Base-by-base conservation (phyloP, 2,329 filamentous ascomycete species). In the Paraconiothyrium sp. region DNA sequence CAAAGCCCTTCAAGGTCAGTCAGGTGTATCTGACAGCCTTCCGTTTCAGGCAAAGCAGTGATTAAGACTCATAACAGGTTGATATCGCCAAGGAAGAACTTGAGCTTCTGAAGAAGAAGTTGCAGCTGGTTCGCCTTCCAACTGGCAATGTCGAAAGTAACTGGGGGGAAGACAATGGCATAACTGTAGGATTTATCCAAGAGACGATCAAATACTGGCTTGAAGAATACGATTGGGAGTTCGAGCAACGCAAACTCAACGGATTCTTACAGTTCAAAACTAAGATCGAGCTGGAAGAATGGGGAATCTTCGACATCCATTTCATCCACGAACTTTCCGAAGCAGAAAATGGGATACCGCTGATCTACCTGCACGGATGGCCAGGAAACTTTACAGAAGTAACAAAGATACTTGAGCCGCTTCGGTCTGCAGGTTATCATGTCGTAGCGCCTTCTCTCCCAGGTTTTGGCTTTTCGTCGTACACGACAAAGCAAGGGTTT, bases 401-500 rank as follows among this genome's bases (percentile, higher is more conserved):
- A 11, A 27, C 34, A 11, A 10, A n/a, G 4, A 43, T 49, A 39
- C 22, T 49, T 13, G 37, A 43, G 22, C 46, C 55, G 5, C 49
- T 59, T 24, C 41, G 9, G 8, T 22, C 54, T 32, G 30, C 43
- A 4, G 54, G 54, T 1, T 47, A 35, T 35, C 30, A 59, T 43
- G 51, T 59, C 7, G 58, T 59, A 9, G 58, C 58, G 2, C 39
- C 51, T 16, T 59, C 58, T 35, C 50, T 59, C 9, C 58, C 58
- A 4, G 51, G 51, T 20, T 59, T 20, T 35, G 58, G 50, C n/a
- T 59, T 59, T 22, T 39, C 41, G 16, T 47, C 49, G 14, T 48
- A 55, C 30, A 10, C 58, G 1, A 41, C 39, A 1, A 59, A 59
- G 32, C 14, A 39, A n/a, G 57, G 57, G 20, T 59, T 52, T 22